Conservation (phyloP, 2,329 filamentous ascomycete genomes). For the Arthrinium phaeospermum region DNA sequence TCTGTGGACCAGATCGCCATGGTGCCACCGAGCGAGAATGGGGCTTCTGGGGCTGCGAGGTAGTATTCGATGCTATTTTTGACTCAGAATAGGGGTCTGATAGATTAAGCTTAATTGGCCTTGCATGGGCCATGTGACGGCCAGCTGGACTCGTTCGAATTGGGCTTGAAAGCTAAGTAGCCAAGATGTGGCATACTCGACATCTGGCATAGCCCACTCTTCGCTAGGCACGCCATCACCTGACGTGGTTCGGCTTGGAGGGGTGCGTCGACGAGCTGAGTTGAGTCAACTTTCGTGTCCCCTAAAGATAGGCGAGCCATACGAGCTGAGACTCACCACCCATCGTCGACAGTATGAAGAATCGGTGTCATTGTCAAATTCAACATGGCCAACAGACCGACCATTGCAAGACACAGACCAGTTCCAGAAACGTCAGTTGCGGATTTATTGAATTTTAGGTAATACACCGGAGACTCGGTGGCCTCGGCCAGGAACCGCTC, state of each 20-base stretch:
- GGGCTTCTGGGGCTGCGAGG: background rate
- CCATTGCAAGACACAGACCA: background rate
- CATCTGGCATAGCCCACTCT: background rate
- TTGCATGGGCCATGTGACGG: background rate
- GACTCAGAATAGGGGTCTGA: constrained; percentile 31
- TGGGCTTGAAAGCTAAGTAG: no score
- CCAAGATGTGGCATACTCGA: background rate
- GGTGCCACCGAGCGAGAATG: constrained; percentile 20
- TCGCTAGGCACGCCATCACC: background rate
- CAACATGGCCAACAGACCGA: background rate
- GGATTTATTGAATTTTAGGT: background rate
- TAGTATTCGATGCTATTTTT: constrained; percentile 42
- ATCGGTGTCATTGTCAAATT: no score
- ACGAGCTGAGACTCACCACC: background rate
- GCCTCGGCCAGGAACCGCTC: background rate
- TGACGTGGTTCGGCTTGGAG: background rate
- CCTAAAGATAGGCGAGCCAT: background rate
- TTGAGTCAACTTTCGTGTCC: background rate
- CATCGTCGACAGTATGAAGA: background rate
- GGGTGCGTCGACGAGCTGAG: background rate
- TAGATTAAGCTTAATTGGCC: constrained; percentile 46
- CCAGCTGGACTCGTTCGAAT: background rate
- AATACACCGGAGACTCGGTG: background rate
- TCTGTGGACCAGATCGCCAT: constrained; percentile 23
- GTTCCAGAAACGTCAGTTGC: background rate